A percentile compares a stretch with the other conserved stretches of the same genome.
These are phyloP conservation scores for Wickerhamiella domercqiae DNA, from an alignment of 805 yeast genomes.

Conservation along the genomic window DNA sequence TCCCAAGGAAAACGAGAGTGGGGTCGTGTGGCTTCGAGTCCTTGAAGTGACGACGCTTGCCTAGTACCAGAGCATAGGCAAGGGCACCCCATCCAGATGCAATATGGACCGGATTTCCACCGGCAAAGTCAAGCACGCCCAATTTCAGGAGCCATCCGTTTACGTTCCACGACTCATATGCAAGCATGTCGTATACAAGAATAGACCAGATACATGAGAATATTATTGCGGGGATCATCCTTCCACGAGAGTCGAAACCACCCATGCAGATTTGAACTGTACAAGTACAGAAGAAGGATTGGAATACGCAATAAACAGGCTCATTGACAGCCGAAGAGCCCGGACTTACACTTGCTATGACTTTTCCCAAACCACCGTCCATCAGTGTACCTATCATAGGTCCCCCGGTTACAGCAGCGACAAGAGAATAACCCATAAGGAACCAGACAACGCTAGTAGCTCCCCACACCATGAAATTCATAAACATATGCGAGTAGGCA, in stretches of 20 bases:
- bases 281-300: slow-evolving; percentile 8
- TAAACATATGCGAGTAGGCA: slow-evolving; percentile 6
- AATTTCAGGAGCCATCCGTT: slow-evolving; percentile 46
- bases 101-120: slow-evolving; percentile 63
- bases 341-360: slow-evolving; percentile 7
- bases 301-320: slow-evolving; percentile 7
- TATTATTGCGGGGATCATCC: slow-evolving; percentile 53
- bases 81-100: slow-evolving; percentile 55
- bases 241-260: slow-evolving; percentile 55
- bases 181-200: slow-evolving; percentile 53
- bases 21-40: slow-evolving; percentile 50
- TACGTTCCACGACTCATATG: slow-evolving; percentile 61
- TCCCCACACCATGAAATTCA: slow-evolving; percentile 8
- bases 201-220: slow-evolving; percentile 54
- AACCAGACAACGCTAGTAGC: slow-evolving; percentile 6
- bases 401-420: slow-evolving; percentile 7
- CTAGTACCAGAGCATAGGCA: slow-evolving; percentile 50
- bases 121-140: slow-evolving; percentile 57
- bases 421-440: slow-evolving; percentile 7
- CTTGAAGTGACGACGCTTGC: slow-evolving; percentile 43
- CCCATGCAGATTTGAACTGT: slow-evolving; percentile 39
- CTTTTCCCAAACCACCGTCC: slow-evolving; percentile 9
- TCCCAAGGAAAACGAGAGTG: slow-evolving; percentile 48
- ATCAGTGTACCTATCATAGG: slow-evolving; percentile 8
- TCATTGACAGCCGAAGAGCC: slow-evolving; percentile 7